Base-by-base conservation (phyloP, 1,284 basidiomycete genomes). In the Gomphus bonarii region DNA sequence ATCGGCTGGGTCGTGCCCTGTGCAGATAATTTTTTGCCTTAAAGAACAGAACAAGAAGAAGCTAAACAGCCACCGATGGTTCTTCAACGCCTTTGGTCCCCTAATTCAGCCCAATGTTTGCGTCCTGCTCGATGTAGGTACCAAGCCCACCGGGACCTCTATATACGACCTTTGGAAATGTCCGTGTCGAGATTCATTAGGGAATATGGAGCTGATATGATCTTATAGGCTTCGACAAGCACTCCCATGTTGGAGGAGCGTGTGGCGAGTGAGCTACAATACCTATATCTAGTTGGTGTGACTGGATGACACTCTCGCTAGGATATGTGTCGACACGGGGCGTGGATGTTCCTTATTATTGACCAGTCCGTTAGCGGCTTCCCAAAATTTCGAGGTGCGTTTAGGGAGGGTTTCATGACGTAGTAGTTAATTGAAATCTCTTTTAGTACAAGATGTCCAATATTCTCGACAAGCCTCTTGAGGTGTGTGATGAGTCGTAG, bases 11-110 rank as follows among this genome's bases (percentile, higher is more conserved):
- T 74, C 82, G 0, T 90, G 91, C 60, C 94, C 94, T 0, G 81
- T 95, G n/a, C 94, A 97, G 71, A 75, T 97, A 62, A 70, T 95
- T 50, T 97, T 97, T 75, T 95, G 92, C 66, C 73, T 95, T 63
- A 95, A 97, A 72, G 94, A 95, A 68, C 86, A 92, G 72, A 97
- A 95, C 76, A 91, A 93, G 81, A 95, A 94, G 78, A 95, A 95
- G 67, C 73, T 94, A 61, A 94, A 94, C 73, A 88, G 84, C 66
- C 91, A 94, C 66, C 82, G 95, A 46, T 97, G 95, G 95, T 93
- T 97, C 73, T 97, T 97, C 80, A 97, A 97, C 66, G 94, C 91
- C 0, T 91, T 97, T 63, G 91, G 91, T 14, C 86, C 91, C 28
- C 77, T 95, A 55, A 78, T 95, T 68, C 84, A 87, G 52, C 89